Conservation (phyloP, 2,329 filamentous ascomycete species). For the Penicillium sp. region DNA sequence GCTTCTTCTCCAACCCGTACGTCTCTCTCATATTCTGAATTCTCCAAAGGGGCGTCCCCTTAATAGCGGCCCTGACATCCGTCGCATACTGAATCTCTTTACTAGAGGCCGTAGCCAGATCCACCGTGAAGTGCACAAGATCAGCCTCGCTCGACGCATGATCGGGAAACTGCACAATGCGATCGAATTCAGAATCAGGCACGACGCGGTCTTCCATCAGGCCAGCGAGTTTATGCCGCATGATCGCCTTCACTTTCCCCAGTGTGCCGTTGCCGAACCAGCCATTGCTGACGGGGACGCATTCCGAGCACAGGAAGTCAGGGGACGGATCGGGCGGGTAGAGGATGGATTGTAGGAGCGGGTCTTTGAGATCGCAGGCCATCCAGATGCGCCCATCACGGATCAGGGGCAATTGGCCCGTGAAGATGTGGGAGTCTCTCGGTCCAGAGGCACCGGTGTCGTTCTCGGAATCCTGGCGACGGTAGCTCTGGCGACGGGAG, state of each 20-base stretch:
- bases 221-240: slow-evolving; percentile 76
- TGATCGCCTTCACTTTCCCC: slow-evolving; percentile 77
- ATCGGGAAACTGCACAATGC: slow-evolving; percentile 38
- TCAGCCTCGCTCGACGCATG: slow-evolving; percentile 22
- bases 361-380: slow-evolving; percentile 84
- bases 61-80: slow-evolving; percentile 35
- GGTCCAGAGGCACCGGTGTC: background rate
- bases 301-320: slow-evolving; percentile 52
- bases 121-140: slow-evolving; percentile 25
- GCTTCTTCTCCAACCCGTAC: slow-evolving; percentile 1
- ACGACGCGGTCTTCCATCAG: slow-evolving; percentile 46
- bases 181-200: slow-evolving; percentile 34
- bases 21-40: slow-evolving; percentile 6
- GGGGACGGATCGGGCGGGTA: slow-evolving; percentile 51
- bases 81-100: slow-evolving; percentile 31
- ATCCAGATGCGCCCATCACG: slow-evolving; percentile 90
- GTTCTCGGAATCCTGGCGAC: background rate
- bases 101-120: slow-evolving; percentile 16
- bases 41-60: slow-evolving; percentile 29
- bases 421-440: slow-evolving; percentile 63
- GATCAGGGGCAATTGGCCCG: slow-evolving; percentile 63
- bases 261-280: slow-evolving; percentile 81
- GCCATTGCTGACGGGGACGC: slow-evolving; percentile 62
- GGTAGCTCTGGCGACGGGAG: no score
- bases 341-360: slow-evolving; percentile 62